Evolutionary conservation across 306 rosid species (phyloP), one percentile per base, ranked within the genome.

Genomic region (Trifolium dubium): DNA sequence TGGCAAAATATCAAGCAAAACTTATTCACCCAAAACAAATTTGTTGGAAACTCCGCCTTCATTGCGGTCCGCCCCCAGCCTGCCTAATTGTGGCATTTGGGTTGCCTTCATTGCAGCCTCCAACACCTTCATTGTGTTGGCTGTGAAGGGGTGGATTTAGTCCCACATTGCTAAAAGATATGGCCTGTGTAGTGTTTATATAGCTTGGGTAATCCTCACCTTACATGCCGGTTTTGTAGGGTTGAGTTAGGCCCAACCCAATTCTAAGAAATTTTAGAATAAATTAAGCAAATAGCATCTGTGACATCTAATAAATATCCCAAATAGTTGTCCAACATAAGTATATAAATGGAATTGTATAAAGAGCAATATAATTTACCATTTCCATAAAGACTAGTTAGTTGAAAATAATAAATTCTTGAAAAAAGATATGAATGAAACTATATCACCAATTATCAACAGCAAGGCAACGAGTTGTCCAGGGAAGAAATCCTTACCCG

Each of bases 401-500:
- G 62, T 43, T 34, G 59, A 82, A 78, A 69, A 78, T 14, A 75
- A 47, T 34, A 65, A 65, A 32, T 34, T 61, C 35, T 67, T 64
- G 40, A 18, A 34, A 49, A 2, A 18, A 67, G 46, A 58, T 29
- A 66, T 29, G 41, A 68, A 72, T 64, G 51, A 73, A 41, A 65
- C 61, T 19, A 60, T 28, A 71, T 40, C 46, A 32, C 50, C 54
- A 71, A 53, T 43, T 73, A 65, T 55, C 30, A 65, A 55, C 7
- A 13, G 35, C 69, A 18, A 50, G 76, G 23, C 17, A 59, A 59
- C 29, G n/a, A 72, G 37, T 60, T 39, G 74, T 61, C 41, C 29
- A 43, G 59, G 80, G 73, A 67, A 68, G 56, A 86, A 68, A 71
- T 62, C 78, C 85, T 85, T 82, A 94, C 99, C 99, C 51, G 92